A percentile compares a stretch with the other conserved stretches of the same genome.
These are phyloP conservation scores for Phytophthora hybrid DNA, from an alignment of 352 stramenopile species.

Conservation along the genomic window DNA sequence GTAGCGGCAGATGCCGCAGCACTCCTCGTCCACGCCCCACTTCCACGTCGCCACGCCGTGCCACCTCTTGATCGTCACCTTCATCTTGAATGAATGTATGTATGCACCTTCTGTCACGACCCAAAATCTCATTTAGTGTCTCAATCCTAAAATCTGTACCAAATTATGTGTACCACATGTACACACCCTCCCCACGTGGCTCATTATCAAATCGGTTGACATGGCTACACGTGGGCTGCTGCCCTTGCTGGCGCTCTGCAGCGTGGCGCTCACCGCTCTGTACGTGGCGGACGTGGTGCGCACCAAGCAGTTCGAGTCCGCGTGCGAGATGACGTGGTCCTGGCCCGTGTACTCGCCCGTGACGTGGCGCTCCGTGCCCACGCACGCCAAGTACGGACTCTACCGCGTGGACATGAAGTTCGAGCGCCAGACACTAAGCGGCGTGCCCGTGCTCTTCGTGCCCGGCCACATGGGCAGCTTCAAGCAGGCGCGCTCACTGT, in stretches of 20 bases:
- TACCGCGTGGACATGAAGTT: slow-evolving; percentile 78
- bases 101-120: not conserved
- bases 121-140: not conserved
- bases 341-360: slow-evolving; percentile 82
- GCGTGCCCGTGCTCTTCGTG: slow-evolving; percentile 84
- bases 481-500: slow-evolving; percentile 85
- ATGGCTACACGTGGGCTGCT: slow-evolving; percentile 41
- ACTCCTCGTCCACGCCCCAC: slow-evolving; percentile 93
- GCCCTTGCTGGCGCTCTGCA: slow-evolving; percentile 63
- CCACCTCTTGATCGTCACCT: slow-evolving; percentile 88
- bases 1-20: slow-evolving; percentile 89
- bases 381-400: slow-evolving; percentile 75
- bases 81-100: slow-evolving; percentile 54
- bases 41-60: slow-evolving; percentile 92
- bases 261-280: slow-evolving; percentile 50
- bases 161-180: slow-evolving; percentile 3
- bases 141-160: slow-evolving; percentile 36
- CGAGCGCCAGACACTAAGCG: slow-evolving; percentile 49
- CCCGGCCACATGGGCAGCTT: slow-evolving; percentile 86
- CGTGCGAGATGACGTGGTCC: slow-evolving; percentile 90
- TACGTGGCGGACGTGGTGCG: slow-evolving; percentile 58
- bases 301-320: slow-evolving; percentile 39
- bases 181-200: slow-evolving; percentile 8
- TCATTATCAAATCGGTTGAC: slow-evolving; percentile 14
- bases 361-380: slow-evolving; percentile 36